A percentile compares a stretch with the other conserved stretches of the same genome.
These are phyloP conservation scores for Dendrothele bispora DNA, from an alignment of 768 basidiomycete species.

Conservation along the genomic window DNA sequence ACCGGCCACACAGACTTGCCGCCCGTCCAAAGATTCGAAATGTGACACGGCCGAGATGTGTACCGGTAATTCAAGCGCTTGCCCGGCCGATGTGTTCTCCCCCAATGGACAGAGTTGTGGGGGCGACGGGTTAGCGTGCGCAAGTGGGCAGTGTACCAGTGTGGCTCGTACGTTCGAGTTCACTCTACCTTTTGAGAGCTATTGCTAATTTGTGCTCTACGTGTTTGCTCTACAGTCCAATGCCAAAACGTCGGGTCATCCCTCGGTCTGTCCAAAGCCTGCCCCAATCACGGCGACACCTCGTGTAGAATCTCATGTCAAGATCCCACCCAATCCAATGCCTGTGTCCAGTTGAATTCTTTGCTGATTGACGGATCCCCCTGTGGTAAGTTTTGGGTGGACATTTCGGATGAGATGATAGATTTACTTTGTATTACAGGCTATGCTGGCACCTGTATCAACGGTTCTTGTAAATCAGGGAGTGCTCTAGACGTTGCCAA, in stretches of 20 bases:
- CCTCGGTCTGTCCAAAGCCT: conserved; percentile 67
- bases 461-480: conserved; percentile 62
- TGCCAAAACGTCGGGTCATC: conserved; percentile 72
- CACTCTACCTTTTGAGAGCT: conserved; percentile 7
- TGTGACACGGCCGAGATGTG: conserved; percentile 80
- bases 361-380: conserved; percentile 79
- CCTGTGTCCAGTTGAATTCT: conserved; percentile 71
- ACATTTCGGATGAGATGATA: conserved; percentile 9
- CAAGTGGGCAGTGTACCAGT: conserved; percentile 79
- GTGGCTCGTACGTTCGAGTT: conserved; percentile 53
- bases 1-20: conserved; percentile 64
- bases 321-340: conserved; percentile 58
- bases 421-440: conserved; percentile 36
- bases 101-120: conserved; percentile 76
- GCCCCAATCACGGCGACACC: conserved; percentile 61
- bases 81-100: conserved; percentile 62
- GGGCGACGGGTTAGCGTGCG: conserved; percentile 61
- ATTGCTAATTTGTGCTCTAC: conserved; percentile 14
- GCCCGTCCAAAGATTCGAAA: conserved; percentile 58
- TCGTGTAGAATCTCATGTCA: conserved; percentile 81
- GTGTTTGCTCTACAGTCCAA: conserved; percentile 49
- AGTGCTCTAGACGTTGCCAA: conserved; percentile 60
- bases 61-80: conserved; percentile 70
- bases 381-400: conserved; percentile 55
- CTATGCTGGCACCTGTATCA: conserved; percentile 67